phyloP scores from a whole-genome alignment of 148 eudicot species.

The Beta vulgaris region DNA sequence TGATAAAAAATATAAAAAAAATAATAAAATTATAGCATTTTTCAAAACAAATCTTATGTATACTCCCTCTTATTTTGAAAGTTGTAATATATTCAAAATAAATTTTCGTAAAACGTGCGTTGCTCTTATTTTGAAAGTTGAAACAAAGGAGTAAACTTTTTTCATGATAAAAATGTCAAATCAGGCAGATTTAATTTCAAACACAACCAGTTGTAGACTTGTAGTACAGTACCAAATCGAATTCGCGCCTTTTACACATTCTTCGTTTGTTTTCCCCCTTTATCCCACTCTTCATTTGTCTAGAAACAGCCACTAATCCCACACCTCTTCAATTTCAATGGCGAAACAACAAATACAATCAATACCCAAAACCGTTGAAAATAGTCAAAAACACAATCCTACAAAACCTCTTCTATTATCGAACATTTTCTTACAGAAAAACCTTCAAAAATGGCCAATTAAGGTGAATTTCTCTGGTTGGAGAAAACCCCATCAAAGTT shows the following conservation, averaged over 20 bases:
- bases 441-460: constrained; percentile 25
- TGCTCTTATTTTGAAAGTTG: no score
- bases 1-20: no score
- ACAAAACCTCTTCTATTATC: constrained; percentile 20
- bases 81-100: no score
- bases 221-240: no score
- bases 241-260: neutral
- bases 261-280: no score
- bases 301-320: neutral
- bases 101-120: no score
- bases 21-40: no score
- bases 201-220: no score
- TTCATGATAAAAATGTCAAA: neutral
- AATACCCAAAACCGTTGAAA: neutral
- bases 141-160: neutral
- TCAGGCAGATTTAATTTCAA: neutral
- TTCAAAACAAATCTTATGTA: no score
- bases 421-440: constrained; percentile 12
- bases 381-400: neutral
- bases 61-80: no score
- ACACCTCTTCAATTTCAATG: neutral
- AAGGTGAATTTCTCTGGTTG: constrained; percentile 32
- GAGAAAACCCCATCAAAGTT: constrained; percentile 24
- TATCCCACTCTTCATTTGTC: neutral
- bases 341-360: neutral